A percentile compares a stretch with the other conserved stretches of the same genome.
These are phyloP conservation scores for Lecanosticta acicola DNA, from an alignment of 2,329 filamentous ascomycete genomes.

Conservation along the genomic window DNA sequence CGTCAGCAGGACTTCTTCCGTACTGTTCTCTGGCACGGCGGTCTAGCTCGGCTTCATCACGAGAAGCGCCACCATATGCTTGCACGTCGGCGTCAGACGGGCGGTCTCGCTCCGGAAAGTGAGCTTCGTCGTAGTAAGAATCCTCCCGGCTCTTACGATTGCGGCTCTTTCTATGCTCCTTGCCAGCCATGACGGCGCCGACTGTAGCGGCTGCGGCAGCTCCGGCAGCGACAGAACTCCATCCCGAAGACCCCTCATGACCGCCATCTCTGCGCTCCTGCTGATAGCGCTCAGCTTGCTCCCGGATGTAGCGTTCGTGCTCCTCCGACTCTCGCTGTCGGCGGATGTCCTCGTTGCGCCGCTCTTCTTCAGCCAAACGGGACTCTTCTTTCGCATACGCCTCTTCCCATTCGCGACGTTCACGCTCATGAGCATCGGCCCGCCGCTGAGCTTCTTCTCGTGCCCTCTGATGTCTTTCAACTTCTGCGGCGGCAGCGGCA, in stretches of 20 bases:
- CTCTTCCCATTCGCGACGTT: constrained; percentile 25
- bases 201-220: constrained; percentile 30
- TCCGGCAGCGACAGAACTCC: constrained; percentile 35
- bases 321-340: constrained; percentile 15
- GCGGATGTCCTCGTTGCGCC: constrained; percentile 16
- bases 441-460: constrained; percentile 19
- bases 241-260: constrained; percentile 25
- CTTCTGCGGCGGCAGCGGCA: constrained; percentile 14
- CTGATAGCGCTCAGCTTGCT: constrained; percentile 1
- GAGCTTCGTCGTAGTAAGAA: constrained; percentile 10
- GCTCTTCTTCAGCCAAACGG: constrained; percentile 17
- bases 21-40: constrained; percentile 15
- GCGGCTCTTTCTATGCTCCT: constrained; percentile 20
- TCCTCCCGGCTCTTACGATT: constrained; percentile 15
- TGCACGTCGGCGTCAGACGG: background rate
- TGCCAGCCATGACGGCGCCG: constrained; percentile 26
- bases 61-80: background rate
- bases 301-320: constrained; percentile 2
- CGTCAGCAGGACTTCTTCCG: constrained; percentile 6
- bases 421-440: constrained; percentile 15
- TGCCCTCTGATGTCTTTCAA: constrained; percentile 13
- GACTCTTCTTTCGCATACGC: constrained; percentile 26
- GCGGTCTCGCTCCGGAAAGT: background rate
- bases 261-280: constrained; percentile 11
- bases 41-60: constrained; percentile 8